phyloP scores from a whole-genome alignment of 805 yeast genomes.

The Candida verbasci region DNA sequence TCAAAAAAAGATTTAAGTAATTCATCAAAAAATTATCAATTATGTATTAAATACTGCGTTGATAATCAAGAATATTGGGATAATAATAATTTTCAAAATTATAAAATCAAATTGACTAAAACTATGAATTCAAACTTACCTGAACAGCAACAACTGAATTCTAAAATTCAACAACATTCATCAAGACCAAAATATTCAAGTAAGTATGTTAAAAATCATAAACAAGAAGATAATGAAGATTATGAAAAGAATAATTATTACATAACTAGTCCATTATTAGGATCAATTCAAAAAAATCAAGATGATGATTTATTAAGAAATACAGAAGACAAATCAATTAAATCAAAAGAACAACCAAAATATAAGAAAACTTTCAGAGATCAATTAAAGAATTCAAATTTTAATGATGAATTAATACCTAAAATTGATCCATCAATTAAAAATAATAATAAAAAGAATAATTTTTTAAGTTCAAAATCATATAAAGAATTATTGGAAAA shows the following conservation, averaged over 20 bases:
- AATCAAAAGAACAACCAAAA: slow-evolving; percentile 4
- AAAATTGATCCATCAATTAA: too few relatives aligned
- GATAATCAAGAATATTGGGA: slow-evolving; percentile 67
- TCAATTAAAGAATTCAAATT: slow-evolving; percentile 3
- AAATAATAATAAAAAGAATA: slow-evolving; percentile 1
- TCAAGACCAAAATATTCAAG: slow-evolving; percentile 35
- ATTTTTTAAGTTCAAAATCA: slow-evolving; percentile 33
- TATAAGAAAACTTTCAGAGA: slow-evolving; percentile 6
- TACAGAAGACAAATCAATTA: slow-evolving; percentile 2
- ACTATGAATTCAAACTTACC: slow-evolving; percentile 9
- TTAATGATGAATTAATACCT: slow-evolving; percentile 3
- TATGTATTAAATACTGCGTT: slow-evolving; percentile 57
- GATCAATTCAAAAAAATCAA: slow-evolving; percentile 14
- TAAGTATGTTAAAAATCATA: slow-evolving; percentile 29
- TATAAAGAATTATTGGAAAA: slow-evolving; percentile 55
- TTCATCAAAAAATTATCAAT: slow-evolving; percentile 22
- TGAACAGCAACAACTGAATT: slow-evolving; percentile 1
- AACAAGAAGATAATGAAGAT: slow-evolving; percentile 14
- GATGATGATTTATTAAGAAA: slow-evolving; percentile 7
- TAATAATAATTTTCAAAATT: slow-evolving; percentile 60
- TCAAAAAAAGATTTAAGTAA: background rate
- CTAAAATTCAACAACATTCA: slow-evolving; percentile 16
- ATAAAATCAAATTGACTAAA: slow-evolving; percentile 44
- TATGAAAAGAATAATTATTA: slow-evolving; percentile 32
- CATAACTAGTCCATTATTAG: slow-evolving; percentile 33